Conservation (phyloP, 2,329 filamentous ascomycete species). For the Xenoacremonium recifei region DNA sequence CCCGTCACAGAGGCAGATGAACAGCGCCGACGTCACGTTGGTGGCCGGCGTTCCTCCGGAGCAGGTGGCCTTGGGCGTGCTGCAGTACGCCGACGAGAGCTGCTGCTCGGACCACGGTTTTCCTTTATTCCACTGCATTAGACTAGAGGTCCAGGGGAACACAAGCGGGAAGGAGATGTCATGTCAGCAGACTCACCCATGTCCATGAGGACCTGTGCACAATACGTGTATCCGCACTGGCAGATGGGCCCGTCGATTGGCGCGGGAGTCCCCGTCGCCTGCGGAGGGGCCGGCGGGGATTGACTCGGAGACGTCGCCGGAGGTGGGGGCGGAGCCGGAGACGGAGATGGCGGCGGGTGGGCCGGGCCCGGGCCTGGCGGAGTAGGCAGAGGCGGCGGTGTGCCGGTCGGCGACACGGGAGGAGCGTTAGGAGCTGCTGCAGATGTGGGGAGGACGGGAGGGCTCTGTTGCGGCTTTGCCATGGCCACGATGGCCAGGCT, state of each 20-base stretch:
- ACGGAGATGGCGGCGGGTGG: slow-evolving; percentile 22
- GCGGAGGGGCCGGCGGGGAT: slow-evolving; percentile 11
- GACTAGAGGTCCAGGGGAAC: not conserved
- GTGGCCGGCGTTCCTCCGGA: slow-evolving; percentile 27
- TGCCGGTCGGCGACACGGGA: not conserved
- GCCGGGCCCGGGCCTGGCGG: slow-evolving; percentile 16
- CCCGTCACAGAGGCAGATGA: slow-evolving; percentile 38
- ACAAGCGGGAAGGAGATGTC: not conserved
- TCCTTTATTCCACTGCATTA: slow-evolving; percentile 14
- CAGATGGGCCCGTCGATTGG: slow-evolving; percentile 32
- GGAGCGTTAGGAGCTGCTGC: slow-evolving; percentile 9
- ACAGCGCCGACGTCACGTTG: slow-evolving; percentile 32
- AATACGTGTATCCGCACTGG: slow-evolving; percentile 43
- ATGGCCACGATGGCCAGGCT: slow-evolving; percentile 20
- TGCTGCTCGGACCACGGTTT: slow-evolving; percentile 34
- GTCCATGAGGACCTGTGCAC: slow-evolving; percentile 35
- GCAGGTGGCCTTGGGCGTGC: slow-evolving; percentile 35
- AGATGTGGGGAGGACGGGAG: slow-evolving; percentile 9
- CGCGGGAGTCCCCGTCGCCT: slow-evolving; percentile 13
- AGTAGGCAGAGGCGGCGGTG: slow-evolving; percentile 3
- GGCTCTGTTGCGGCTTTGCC: slow-evolving; percentile 22
- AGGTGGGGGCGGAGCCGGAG: slow-evolving; percentile 18
- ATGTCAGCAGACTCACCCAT: slow-evolving; percentile 29
- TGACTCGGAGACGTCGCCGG: slow-evolving; percentile 17
- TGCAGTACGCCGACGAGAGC: slow-evolving; percentile 35